Evolutionary conservation across 73 alveolate species (phyloP), one percentile per base, ranked within the genome.

Genomic region (Stentor coeruleus): DNA sequence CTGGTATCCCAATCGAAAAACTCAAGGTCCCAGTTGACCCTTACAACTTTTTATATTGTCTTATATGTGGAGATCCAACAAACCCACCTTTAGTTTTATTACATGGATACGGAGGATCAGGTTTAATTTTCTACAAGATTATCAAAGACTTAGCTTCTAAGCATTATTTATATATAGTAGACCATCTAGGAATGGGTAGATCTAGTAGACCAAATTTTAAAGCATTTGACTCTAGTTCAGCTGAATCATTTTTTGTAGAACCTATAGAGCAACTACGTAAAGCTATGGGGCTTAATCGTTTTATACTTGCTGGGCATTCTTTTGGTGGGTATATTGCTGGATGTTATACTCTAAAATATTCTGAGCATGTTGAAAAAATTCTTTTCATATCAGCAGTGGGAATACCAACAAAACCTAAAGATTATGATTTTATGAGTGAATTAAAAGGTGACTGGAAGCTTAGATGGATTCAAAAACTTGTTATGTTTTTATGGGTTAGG

Each of bases 251-350:
- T 83, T 92, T 92, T 79, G 92, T 90, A 2, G 88, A 84, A 40
- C 86, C 96, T 33, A 39, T 92, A 26, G 98, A 92, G 82, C 86
- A 80, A 38, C 83, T 86, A 86, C 55, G 94, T 59, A 39, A 76
- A 2, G 75, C 57, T 15, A 41, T 87, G 58, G 85, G 84, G 39
- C 74, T 83, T 35, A 81, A 89, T 58, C 59, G 81, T 31, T 87
- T 92, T 41, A 40, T 83, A 38, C 88, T 92, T 37, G 87, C 92
- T 57, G 98, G 96, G 35, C 98, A 92, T 82, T 85, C 93, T 3
- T 77, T 92, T 49, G 98, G 98, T 77, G 98, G 96, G 3, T 92
- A 87, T 82, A 85, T 92, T 36, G 84, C 91, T 0, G 82, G 86
- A 1, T 41, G 73, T 39, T 92, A 90, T 82, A 93, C 96, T 49